Evolutionary conservation across 352 stramenopile species (phyloP), one percentile per base, ranked within the genome.

Genomic region (Phytophthora rubi): DNA sequence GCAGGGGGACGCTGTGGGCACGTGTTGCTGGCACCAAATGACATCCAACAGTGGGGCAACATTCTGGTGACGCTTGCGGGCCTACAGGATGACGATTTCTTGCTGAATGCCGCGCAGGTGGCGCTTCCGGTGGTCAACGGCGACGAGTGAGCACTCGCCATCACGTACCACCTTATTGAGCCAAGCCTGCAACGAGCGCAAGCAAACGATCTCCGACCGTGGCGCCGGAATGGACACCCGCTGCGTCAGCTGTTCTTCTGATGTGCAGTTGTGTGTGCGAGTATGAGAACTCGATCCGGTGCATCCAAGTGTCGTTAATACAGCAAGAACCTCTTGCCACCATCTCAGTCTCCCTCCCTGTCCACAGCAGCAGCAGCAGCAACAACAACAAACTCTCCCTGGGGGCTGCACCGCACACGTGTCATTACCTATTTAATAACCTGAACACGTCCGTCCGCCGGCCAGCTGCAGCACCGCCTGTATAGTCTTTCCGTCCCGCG

Each of bases 391-490:
- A 39, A 39, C 33, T 39, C 23, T 26, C 23, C 13, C 33, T 39
- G 8, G 42, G 63, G 54, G 54, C 53, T 59, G 48, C 62, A 71
- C 15, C 44, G 53, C 45, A 53, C 64, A 61, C 55, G 52, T 74
- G 45, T 39, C 33, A 39, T 74, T 75, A 61, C 66, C 61, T 66
- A 68, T 70, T 72, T 75, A 61, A 69, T 72, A 68, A 62, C 55
- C 35, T 62, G 28, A 60, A 60, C 52, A 65, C 63, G 56, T 42
- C 37, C 3, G 21, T 18, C 3, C 15, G 39, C 45, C 23, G 23
- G 33, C 10, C 33, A 9, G 33, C 33, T 39, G 33, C 33, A 39
- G 33, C 33, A 39, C 23, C 23, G 23, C 23, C 23, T 26, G 23
- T 26, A 26, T 3, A 21, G 23, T 26, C 23, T 26, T 3, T 26